phyloP scores from a whole-genome alignment of 2,329 filamentous ascomycete species.

The Tympanopsis confertula region DNA sequence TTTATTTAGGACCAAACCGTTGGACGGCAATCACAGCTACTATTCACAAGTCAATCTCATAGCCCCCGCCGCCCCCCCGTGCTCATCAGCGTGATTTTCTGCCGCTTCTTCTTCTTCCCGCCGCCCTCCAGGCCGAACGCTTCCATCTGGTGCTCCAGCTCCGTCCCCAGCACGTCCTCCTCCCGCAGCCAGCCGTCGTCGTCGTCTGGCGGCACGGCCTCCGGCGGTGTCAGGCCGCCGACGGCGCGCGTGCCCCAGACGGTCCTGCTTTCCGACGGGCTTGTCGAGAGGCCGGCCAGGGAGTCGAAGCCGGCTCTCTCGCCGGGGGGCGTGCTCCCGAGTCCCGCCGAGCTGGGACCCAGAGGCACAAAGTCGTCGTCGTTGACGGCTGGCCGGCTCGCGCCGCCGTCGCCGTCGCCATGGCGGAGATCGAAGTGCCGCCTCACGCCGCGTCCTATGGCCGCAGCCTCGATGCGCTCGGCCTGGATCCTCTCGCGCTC shows the following conservation, averaged over 20 bases:
- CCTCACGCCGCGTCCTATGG: slow-evolving; percentile 42
- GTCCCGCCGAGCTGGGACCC: slow-evolving; percentile 60
- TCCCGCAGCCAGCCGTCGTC: slow-evolving; percentile 82
- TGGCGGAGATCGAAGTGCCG: slow-evolving; percentile 22
- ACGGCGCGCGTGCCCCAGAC: slow-evolving; percentile 85
- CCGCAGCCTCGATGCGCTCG: slow-evolving; percentile 66
- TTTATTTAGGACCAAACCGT: slow-evolving; percentile 4
- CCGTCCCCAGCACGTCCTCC: slow-evolving; percentile 62
- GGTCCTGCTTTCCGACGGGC: slow-evolving; percentile 64
- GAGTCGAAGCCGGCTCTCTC: slow-evolving; percentile 67
- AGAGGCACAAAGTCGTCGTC: slow-evolving; percentile 57
- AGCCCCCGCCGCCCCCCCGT: slow-evolving; percentile 42
- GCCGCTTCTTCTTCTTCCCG: slow-evolving; percentile 59
- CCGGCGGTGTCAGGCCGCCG: slow-evolving; percentile 42
- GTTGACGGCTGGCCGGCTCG: slow-evolving; percentile 27
- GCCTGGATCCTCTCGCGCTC: slow-evolving; percentile 76
- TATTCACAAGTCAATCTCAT: slow-evolving; percentile 17
- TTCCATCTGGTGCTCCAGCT: slow-evolving; percentile 47
- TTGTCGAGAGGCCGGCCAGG: slow-evolving; percentile 69
- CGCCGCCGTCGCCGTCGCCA: slow-evolving; percentile 22
- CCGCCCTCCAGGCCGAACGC: slow-evolving; percentile 32
- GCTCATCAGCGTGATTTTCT: slow-evolving; percentile 64
- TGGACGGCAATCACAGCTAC: slow-evolving; percentile 4
- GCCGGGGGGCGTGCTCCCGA: slow-evolving; percentile 70
- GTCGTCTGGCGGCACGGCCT: slow-evolving; percentile 21